Evolutionary conservation across 257 asterid genomes (phyloP).

Genomic region (Rauvolfia tetraphylla): DNA sequence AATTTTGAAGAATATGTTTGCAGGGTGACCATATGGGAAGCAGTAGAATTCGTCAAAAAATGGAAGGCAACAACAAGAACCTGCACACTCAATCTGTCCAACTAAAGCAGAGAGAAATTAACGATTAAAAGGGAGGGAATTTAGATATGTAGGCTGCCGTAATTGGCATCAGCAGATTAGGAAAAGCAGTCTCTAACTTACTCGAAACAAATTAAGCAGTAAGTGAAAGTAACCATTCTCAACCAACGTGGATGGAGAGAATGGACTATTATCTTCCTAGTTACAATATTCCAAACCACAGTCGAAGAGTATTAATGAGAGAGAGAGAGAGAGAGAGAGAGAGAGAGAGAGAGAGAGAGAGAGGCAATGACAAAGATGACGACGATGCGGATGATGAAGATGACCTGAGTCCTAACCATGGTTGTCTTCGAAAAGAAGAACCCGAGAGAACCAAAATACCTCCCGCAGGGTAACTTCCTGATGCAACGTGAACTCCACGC

Average conservation of each 20-base stretch:
- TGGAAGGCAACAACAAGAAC: too few relatives aligned
- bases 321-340: slow-evolving; percentile 16
- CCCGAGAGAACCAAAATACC: slow-evolving; percentile 62
- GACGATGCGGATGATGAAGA: slow-evolving; percentile 15
- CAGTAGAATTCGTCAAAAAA: too few relatives aligned
- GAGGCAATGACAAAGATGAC: neutral
- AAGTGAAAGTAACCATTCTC: slow-evolving; percentile 26
- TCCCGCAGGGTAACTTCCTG: slow-evolving; percentile 45
- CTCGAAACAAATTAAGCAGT: slow-evolving; percentile 27
- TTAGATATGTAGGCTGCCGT: too few relatives aligned
- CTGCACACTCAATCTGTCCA: too few relatives aligned
- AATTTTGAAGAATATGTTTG: too few relatives aligned
- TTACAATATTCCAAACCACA: slow-evolving; percentile 54
- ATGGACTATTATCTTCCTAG: slow-evolving; percentile 30
- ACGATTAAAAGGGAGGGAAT: neutral
- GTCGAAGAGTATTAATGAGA: slow-evolving; percentile 28
- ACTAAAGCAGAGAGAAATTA: neutral
- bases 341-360: slow-evolving; percentile 10
- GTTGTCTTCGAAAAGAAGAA: slow-evolving; percentile 49
- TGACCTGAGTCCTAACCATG: slow-evolving; percentile 89
- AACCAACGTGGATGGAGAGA: slow-evolving; percentile 30
- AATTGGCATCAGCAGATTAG: too few relatives aligned
- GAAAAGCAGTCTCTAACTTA: slow-evolving; percentile 27
- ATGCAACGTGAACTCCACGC: slow-evolving; percentile 55
- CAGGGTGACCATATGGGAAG: too few relatives aligned